Percentiles rank a stretch among this genome's conserved stretches.
Conservation (phyloP, 2,329 filamentous ascomycete genomes). For the Fusarium aywerte region DNA sequence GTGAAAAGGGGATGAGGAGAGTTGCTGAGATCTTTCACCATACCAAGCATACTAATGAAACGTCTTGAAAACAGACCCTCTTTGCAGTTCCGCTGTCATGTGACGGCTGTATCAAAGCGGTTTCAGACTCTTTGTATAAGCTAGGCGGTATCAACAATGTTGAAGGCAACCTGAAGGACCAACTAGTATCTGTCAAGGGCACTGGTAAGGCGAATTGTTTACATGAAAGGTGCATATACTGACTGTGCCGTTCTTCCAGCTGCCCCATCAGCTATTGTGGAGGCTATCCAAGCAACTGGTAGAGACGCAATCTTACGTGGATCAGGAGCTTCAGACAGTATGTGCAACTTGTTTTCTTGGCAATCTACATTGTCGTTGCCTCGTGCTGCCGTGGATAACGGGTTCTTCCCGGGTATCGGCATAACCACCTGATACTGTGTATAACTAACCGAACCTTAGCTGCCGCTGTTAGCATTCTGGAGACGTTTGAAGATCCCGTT, state of each 20-base stretch:
- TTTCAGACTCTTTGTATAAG: slow-evolving; percentile 81
- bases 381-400: neutral
- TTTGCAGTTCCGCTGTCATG: slow-evolving; percentile 96
- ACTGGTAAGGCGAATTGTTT: slow-evolving; percentile 65
- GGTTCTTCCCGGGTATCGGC: neutral
- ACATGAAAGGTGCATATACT: slow-evolving; percentile 17
- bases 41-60: slow-evolving; percentile 51
- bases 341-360: slow-evolving; percentile 50
- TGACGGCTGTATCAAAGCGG: slow-evolving; percentile 85
- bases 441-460: slow-evolving; percentile 55
- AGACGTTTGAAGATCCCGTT: slow-evolving; percentile 75
- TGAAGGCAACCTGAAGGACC: slow-evolving; percentile 82
- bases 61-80: slow-evolving; percentile 72
- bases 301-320: slow-evolving; percentile 94
- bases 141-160: slow-evolving; percentile 85
- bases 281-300: slow-evolving; percentile 88
- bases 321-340: slow-evolving; percentile 85
- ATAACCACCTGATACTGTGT: neutral
- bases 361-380: neutral
- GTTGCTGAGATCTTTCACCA: slow-evolving; percentile 21
- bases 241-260: slow-evolving; percentile 57
- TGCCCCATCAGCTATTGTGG: slow-evolving; percentile 88
- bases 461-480: slow-evolving; percentile 94
- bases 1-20: slow-evolving; percentile 43
- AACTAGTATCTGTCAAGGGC: slow-evolving; percentile 86